Evolutionary conservation across 352 stramenopile genomes (phyloP), one percentile per base, ranked within the genome.

Genomic region (Phytophthora macrochlamydospora): DNA sequence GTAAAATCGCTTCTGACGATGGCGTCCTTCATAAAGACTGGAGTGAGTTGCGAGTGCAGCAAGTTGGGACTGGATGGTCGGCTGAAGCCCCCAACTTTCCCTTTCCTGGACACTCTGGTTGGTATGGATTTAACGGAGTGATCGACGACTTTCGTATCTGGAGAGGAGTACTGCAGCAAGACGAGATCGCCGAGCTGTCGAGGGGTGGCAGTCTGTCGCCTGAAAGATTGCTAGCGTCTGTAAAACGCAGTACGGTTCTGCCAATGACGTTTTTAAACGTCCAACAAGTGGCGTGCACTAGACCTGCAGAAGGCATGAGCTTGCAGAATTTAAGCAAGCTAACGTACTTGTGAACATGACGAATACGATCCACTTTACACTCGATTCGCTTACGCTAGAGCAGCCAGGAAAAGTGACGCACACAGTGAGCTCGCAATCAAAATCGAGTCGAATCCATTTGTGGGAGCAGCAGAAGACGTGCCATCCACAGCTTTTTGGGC

Each of bases 91-190:
- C 45, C 11, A 30, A 62, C 13, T 44, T 7, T 48, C 56, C 30
- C 31, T 28, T 1, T 0, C 46, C 38, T 57, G 38, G 35, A 2
- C 40, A 14, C n/a, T n/a, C 31, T 29, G 51, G 65, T 0, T 79
- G 68, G 67, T 73, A 72, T 50, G 57, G 38, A 1, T 79, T 79
- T 31, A 51, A 71, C 24, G 72, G 72, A 2, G 11, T 75, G 6
- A 28, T 79, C 24, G 60, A 79, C 40, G 62, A 61, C 37, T 69
- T 74, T 14, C 67, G 64, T n/a, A 13, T 71, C 37, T 79, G 63
- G 63, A 56, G 52, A 42, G 52, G 58, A 14, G 43, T 55, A 7
- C 37, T 76, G 2, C 54, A 38, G 0, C 11, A 32, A 1, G n/a
- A 32, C 1, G 49, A 63, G 7, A 29, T 73, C 28, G 12, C 33